phyloP scores from a whole-genome alignment of 225 moss, liverwort and hornwort genomes.

The Physcomitrellopsis africana region DNA sequence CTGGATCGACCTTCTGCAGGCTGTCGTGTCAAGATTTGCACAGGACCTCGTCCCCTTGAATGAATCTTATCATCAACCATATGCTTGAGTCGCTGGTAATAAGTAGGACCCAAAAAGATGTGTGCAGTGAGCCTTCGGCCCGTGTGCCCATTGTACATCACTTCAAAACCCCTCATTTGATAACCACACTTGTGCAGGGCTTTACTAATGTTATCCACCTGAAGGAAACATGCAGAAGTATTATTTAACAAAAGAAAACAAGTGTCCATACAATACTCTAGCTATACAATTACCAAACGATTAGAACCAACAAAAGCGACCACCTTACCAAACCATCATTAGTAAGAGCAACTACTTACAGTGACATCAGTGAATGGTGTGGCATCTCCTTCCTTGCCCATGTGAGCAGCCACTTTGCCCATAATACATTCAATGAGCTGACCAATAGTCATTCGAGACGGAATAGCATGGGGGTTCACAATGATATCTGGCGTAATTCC shows the following conservation, averaged over 20 bases:
- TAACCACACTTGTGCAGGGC: conserved; percentile 98
- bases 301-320: conserved; percentile 1
- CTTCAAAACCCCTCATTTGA: conserved; percentile 99
- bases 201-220: conserved; percentile 99
- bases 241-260: background rate
- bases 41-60: conserved; percentile 97
- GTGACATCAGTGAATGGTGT: conserved; percentile 99
- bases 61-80: conserved; percentile 99
- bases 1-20: conserved; percentile 99
- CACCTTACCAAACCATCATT: background rate
- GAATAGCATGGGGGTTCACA: conserved; percentile 99
- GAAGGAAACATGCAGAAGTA: conserved; percentile 20
- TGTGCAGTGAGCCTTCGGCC: conserved; percentile 91
- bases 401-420: conserved; percentile 99
- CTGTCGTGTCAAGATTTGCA: conserved; percentile 96
- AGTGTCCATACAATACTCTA: background rate
- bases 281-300: background rate
- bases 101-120: conserved; percentile 97
- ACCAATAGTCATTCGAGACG: conserved; percentile 99
- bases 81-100: conserved; percentile 98
- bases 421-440: conserved; percentile 99
- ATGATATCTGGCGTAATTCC: conserved; percentile 99
- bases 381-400: conserved; percentile 99
- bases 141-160: conserved; percentile 99
- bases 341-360: conserved; percentile 49